These are phyloP conservation scores for Nannochloropsis oceanica DNA, from an alignment of 108 stramenopile species.

Conservation along the genomic window DNA sequence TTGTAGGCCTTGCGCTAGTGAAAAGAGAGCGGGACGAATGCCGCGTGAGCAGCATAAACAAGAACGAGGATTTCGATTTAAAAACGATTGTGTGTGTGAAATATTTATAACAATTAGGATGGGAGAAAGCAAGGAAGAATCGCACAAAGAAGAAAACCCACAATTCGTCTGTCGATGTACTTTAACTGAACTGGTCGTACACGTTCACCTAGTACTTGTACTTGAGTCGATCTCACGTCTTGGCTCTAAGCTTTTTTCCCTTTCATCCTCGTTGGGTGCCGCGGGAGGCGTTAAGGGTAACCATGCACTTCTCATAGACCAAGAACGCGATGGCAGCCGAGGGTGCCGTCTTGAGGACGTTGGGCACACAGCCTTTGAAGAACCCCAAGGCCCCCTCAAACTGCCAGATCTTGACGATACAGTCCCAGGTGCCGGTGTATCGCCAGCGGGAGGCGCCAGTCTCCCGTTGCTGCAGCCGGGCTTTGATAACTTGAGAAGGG, in stretches of 20 bases:
- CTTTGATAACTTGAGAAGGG: constrained; percentile 81
- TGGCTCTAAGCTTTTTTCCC: not conserved
- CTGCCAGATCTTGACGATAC: constrained; percentile 46
- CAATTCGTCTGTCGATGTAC: no score
- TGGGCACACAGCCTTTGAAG: constrained; percentile 83
- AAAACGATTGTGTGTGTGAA: no score
- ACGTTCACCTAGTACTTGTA: no score
- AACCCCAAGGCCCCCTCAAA: constrained; percentile 71
- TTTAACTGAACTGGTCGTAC: no score
- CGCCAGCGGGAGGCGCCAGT: constrained; percentile 18
- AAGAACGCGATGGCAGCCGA: constrained; percentile 89
- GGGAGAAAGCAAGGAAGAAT: no score
- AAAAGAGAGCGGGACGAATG: no score
- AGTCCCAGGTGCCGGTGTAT: constrained; percentile 53
- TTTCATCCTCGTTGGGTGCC: not conserved
- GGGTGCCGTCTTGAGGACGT: constrained; percentile 87
- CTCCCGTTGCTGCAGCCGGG: constrained; percentile 75
- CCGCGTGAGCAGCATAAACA: no score
- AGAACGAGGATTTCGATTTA: no score
- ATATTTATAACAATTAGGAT: no score
- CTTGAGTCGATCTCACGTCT: no score
- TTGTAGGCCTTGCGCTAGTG: no score
- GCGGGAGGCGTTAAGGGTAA: not conserved
- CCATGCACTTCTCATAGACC: constrained; percentile 59
- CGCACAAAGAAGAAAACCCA: no score